Percentiles rank a stretch among this genome's conserved stretches.
phyloP scores from a whole-genome alignment of 768 basidiomycete genomes.

The Boletus vinaceobasis region DNA sequence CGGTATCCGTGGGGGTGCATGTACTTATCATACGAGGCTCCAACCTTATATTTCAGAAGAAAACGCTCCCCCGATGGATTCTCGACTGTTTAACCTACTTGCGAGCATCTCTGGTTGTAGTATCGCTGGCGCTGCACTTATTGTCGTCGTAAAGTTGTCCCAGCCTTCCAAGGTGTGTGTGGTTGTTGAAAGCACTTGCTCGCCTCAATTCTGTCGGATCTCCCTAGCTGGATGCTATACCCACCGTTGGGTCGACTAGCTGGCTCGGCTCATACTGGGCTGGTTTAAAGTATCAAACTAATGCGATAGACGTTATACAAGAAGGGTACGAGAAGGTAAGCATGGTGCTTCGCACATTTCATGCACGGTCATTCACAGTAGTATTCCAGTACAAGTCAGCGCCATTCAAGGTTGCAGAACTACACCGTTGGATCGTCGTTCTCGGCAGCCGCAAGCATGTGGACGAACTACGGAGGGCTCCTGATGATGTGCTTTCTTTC shows the following conservation, averaged over 20 bases:
- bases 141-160: not conserved
- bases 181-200: not conserved
- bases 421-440: constrained; percentile 40
- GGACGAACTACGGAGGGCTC: constrained; percentile 39
- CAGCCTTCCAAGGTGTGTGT: constrained; percentile 1
- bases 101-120: not conserved
- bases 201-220: too few relatives aligned
- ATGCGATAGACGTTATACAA: constrained; percentile 23
- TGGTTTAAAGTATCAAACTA: constrained; percentile 13
- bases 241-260: constrained; percentile 25
- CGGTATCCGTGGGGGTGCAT: too few relatives aligned
- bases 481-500: constrained; percentile 39
- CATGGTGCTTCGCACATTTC: not conserved
- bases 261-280: constrained; percentile 28
- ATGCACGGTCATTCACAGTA: not conserved
- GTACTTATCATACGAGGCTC: too few relatives aligned
- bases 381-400: constrained; percentile 22
- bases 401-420: constrained; percentile 31
- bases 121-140: not conserved
- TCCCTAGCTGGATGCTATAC: constrained; percentile 26
- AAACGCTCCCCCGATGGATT: not conserved
- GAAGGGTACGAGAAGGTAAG: constrained; percentile 32
- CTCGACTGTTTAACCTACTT: not conserved
- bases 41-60: not conserved
- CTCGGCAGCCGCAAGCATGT: constrained; percentile 28